Conservation (phyloP, 257 asterid species). For the Ocimum tenuiflorum region DNA sequence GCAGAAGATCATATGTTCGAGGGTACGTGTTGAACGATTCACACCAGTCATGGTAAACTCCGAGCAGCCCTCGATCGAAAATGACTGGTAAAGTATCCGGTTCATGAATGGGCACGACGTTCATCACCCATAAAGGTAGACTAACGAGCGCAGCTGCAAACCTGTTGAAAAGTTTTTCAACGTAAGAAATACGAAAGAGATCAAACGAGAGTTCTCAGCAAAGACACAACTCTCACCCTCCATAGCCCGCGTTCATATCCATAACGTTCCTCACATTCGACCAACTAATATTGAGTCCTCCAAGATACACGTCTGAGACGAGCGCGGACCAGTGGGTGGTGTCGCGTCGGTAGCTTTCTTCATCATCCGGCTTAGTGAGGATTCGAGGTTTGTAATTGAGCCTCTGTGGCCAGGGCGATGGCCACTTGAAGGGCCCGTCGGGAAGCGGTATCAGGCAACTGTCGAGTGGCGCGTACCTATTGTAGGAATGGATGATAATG, state of each 20-base stretch:
- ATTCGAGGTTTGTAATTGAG: constrained; percentile 52
- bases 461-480: constrained; percentile 77
- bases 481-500: constrained; percentile 17
- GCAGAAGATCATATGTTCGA: constrained; percentile 84
- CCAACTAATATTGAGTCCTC: constrained; percentile 64
- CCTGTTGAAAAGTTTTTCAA: constrained; percentile 32
- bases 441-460: constrained; percentile 57
- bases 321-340: constrained; percentile 88
- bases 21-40: constrained; percentile 90
- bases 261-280: constrained; percentile 66
- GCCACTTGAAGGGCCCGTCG: constrained; percentile 47
- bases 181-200: background rate
- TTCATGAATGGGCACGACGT: constrained; percentile 62
- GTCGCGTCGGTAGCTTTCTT: constrained; percentile 53
- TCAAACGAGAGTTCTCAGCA: no score
- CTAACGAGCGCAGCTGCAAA: constrained; percentile 78
- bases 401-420: constrained; percentile 85
- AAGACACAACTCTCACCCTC: constrained; percentile 89
- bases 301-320: constrained; percentile 70
- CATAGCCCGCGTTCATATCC: constrained; percentile 94
- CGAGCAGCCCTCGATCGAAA: constrained; percentile 83
- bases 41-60: constrained; percentile 97
- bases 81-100: constrained; percentile 67
- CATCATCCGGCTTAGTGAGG: constrained; percentile 49
- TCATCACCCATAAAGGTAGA: constrained; percentile 81